Conservation (phyloP, 1,284 basidiomycete species). For the Irpex sp. region DNA sequence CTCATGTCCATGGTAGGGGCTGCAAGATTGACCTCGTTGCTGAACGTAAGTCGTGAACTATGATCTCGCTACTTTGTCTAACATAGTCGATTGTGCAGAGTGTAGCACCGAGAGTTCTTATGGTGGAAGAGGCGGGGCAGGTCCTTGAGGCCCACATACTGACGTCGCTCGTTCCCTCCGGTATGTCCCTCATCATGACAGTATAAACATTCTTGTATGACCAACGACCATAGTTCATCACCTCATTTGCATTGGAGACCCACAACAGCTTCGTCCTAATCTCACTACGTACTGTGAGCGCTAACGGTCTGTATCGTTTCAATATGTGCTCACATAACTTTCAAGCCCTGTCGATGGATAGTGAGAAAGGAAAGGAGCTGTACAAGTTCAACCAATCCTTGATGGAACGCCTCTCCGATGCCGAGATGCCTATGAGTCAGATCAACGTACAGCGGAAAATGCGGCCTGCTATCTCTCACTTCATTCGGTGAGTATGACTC, state of each 20-base stretch:
- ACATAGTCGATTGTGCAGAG: constrained; percentile 39
- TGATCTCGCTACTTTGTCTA: background rate
- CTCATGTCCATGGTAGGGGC: constrained; percentile 41
- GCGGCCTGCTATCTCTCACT: constrained; percentile 38
- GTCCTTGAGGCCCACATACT: constrained; percentile 73
- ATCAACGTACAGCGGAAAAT: constrained; percentile 38
- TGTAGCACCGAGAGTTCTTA: constrained; percentile 29
- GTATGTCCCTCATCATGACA: constrained; percentile 8
- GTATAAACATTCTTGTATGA: background rate
- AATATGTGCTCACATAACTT: background rate
- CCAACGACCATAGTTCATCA: constrained; percentile 39
- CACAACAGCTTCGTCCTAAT: constrained; percentile 63
- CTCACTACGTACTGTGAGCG: constrained; percentile 58
- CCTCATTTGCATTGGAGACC: constrained; percentile 68
- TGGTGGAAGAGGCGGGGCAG: constrained; percentile 62
- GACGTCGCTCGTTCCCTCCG: constrained; percentile 51
- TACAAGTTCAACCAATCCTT: constrained; percentile 40
- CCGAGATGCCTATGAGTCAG: constrained; percentile 35
- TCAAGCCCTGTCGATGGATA: constrained; percentile 36
- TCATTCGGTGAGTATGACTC: constrained; percentile 27
- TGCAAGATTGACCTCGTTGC: constrained; percentile 54
- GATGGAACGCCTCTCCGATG: constrained; percentile 39
- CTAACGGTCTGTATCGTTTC: background rate
- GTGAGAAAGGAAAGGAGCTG: constrained; percentile 25
- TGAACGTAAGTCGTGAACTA: constrained; percentile 38